These are phyloP conservation scores for Mortierella sp. DNA, from an alignment of 371 early-diverging fungal species.

Conservation along the genomic window DNA sequence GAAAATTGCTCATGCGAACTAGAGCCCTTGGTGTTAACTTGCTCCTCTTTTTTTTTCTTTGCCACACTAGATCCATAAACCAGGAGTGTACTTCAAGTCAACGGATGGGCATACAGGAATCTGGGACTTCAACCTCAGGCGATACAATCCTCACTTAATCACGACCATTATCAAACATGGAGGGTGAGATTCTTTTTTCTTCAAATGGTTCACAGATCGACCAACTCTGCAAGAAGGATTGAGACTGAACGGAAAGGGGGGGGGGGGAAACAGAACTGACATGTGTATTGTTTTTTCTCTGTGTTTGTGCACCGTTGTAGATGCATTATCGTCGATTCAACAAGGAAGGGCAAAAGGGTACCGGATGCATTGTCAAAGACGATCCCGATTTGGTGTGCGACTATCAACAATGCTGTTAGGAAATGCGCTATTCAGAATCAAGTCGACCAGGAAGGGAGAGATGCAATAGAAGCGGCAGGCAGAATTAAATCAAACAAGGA, in stretches of 20 bases:
- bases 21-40: too few species aligned
- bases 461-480: not conserved
- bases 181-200: conserved; percentile 63
- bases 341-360: conserved; percentile 86
- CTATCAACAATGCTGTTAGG: conserved; percentile 73
- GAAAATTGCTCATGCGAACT: too few species aligned
- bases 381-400: conserved; percentile 91
- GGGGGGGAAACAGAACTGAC: not conserved
- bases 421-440: conserved; percentile 34
- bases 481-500: not conserved
- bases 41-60: not conserved
- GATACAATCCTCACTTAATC: conserved; percentile 84
- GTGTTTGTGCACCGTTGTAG: conserved; percentile 37
- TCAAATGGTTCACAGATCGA: not conserved
- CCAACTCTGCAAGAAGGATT: too few species aligned
- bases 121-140: conserved; percentile 86
- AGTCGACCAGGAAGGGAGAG: not conserved
- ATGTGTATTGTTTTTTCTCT: not conserved
- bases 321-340: conserved; percentile 90
- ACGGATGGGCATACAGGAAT: conserved; percentile 91
- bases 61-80: conserved; percentile 63
- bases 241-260: too few species aligned
- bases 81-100: conserved; percentile 91
- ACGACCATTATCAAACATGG: conserved; percentile 65
- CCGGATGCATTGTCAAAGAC: conserved; percentile 91